Evolutionary conservation across 2,329 filamentous ascomycete species (phyloP).

Genomic region (Fusarium lyarnte): DNA sequence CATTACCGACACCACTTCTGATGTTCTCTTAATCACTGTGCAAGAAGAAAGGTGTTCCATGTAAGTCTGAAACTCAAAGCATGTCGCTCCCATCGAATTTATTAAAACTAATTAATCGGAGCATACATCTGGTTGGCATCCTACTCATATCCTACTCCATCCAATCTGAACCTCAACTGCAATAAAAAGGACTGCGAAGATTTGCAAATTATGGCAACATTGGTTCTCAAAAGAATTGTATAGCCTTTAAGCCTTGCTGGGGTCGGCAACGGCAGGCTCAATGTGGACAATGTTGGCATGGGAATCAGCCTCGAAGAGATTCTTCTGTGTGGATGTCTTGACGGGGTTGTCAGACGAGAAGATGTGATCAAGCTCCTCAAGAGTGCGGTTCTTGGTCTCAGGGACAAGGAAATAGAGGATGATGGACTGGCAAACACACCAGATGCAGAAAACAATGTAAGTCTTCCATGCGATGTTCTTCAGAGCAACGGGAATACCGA

Average conservation of each 20-base stretch:
- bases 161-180: neutral
- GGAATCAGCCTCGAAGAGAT: conserved; percentile 31
- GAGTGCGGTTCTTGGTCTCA: conserved; percentile 59
- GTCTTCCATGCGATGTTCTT: conserved; percentile 62
- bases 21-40: too few species aligned
- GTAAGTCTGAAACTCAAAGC: too few species aligned
- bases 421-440: conserved; percentile 52
- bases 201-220: too few species aligned
- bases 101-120: conserved; percentile 9
- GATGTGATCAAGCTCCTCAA: conserved; percentile 40
- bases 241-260: conserved; percentile 2
- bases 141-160: neutral
- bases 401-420: conserved; percentile 62
- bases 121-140: neutral
- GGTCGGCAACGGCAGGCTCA: neutral
- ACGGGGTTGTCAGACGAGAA: conserved; percentile 35
- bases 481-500: conserved; percentile 57
- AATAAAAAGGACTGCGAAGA: neutral
- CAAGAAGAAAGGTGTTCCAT: too few species aligned
- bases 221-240: too few species aligned
- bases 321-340: conserved; percentile 34
- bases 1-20: too few species aligned
- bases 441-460: conserved; percentile 62
- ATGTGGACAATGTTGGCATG: conserved; percentile 34
- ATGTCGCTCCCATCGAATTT: too few species aligned